Evolutionary conservation across 768 basidiomycete species (phyloP), one percentile per base, ranked within the genome.

Genomic region (Pisolithus microcarpus): DNA sequence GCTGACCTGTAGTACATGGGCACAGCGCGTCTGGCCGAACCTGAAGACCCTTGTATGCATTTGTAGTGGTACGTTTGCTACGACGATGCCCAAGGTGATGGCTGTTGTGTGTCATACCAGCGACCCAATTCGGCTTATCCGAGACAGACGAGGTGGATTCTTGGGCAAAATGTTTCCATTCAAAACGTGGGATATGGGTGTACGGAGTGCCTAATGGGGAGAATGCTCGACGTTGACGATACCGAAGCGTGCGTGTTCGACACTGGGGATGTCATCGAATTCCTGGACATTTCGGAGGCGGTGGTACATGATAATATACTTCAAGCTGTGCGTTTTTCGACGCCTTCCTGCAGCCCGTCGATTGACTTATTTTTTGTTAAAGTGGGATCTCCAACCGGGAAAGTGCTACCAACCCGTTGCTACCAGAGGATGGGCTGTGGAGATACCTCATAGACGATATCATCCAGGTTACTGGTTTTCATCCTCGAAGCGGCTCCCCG

Each of bases 21-120:
- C 48, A 4, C 7, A 52, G 8, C 52, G 52, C 1, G 50, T 62
- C 26, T 61, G 61, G 61, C 62, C 57, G 26, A 37, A 55, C 0
- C 52, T 23, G 3, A 36, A 11, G 2, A 8, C 7, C 2, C 9
- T 62, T 1, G 9, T 11, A 11, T 45, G 51, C 28, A 46, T 56
- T 43, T 51, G 48, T 11, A 58, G 53, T 28, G 56, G 58, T 11
- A 38, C 46, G 34, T 58, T 55, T 40, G 42, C 44, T 1, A 52
- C 39, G 1, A 47, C 38, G 4, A 13, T 60, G 15, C 55, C 61
- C 1, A 58, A 55, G 53, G 61, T 58, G 13, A 4, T 23, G 43
- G 11, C 11, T 10, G 5, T 11, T 18, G 1, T 24, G 21, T 5
- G 2, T 10, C 28, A 44, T 18, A 5, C 34, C 13, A 11, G 34